Conservation (phyloP, 768 basidiomycete species). For the Dacryopinax spathularia region DNA sequence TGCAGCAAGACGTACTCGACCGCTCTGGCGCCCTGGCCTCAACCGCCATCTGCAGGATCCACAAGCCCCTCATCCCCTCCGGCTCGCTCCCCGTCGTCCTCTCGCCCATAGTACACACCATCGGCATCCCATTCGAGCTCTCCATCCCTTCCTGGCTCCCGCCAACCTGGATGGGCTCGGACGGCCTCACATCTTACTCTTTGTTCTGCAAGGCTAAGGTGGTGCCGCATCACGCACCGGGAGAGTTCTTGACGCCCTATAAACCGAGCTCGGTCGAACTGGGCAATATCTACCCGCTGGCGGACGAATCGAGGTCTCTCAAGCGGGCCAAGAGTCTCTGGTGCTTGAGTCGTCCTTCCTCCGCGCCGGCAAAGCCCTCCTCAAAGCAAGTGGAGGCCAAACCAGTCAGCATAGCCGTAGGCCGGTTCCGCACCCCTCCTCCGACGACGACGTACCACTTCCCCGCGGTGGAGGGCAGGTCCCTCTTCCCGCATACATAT, state of each 20-base stretch:
- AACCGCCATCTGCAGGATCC: not conserved
- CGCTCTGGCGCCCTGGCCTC: not conserved
- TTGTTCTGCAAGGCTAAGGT: not conserved
- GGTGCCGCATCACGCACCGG: not conserved
- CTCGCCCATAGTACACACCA: not conserved
- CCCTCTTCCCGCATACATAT: not conserved
- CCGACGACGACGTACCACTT: not conserved
- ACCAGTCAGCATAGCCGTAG: not conserved
- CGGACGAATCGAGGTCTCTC: not conserved
- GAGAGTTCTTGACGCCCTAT: not conserved
- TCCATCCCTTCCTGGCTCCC: conserved; percentile 1
- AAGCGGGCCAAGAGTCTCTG: not conserved
- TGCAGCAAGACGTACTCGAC: not conserved
- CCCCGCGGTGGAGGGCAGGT: not conserved
- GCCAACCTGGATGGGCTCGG: not conserved
- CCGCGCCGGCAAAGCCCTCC: not conserved
- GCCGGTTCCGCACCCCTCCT: not conserved
- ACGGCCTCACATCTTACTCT: not conserved
- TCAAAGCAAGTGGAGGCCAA: not conserved
- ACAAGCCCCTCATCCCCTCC: not conserved
- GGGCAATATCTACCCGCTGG: not conserved
- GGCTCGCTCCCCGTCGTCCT: not conserved
- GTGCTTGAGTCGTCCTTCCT: not conserved
- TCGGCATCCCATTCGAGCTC: not conserved
- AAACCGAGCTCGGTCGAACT: not conserved